Conservation (phyloP, 805 yeast genomes). For the Kodamaea kaohsiungensis region DNA sequence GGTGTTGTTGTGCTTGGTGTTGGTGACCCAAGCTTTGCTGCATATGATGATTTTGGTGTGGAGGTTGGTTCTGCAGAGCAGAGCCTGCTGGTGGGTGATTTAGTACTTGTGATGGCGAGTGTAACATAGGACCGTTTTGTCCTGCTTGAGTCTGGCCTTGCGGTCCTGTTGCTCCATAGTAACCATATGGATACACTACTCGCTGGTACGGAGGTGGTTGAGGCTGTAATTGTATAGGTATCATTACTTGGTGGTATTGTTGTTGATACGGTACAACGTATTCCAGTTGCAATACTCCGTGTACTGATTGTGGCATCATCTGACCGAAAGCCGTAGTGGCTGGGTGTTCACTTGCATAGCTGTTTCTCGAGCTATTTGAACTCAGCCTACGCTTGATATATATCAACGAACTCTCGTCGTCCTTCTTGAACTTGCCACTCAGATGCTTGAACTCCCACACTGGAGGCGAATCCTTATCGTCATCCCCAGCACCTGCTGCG, state of each 20-base stretch:
- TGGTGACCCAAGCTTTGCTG: too few species aligned
- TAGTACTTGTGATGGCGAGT: not conserved
- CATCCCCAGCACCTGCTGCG: slow-evolving; percentile 7
- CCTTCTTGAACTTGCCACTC: slow-evolving; percentile 50
- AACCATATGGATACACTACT: slow-evolving; percentile 1
- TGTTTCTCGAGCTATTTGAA: slow-evolving; percentile 27
- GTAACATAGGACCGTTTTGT: not conserved
- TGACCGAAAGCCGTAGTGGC: not conserved
- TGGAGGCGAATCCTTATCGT: slow-evolving; percentile 27
- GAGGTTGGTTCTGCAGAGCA: not conserved
- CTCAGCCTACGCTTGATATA: slow-evolving; percentile 51
- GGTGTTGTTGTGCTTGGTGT: too few species aligned
- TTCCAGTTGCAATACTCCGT: not conserved
- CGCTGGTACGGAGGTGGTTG: slow-evolving; percentile 7
- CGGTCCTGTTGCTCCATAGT: not conserved
- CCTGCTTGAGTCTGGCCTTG: slow-evolving; percentile 1
- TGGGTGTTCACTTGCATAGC: slow-evolving; percentile 11
- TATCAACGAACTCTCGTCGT: slow-evolving; percentile 45
- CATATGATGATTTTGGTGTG: too few species aligned
- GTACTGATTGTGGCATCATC: not conserved
- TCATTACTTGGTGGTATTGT: slow-evolving; percentile 2
- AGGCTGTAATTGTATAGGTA: slow-evolving; percentile 3
- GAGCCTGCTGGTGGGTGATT: not conserved
- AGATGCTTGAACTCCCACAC: slow-evolving; percentile 61
- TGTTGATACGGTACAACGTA: slow-evolving; percentile 2